Evolutionary conservation across 1,284 basidiomycete genomes (phyloP).

Genomic region (Ganoderma multipileum): DNA sequence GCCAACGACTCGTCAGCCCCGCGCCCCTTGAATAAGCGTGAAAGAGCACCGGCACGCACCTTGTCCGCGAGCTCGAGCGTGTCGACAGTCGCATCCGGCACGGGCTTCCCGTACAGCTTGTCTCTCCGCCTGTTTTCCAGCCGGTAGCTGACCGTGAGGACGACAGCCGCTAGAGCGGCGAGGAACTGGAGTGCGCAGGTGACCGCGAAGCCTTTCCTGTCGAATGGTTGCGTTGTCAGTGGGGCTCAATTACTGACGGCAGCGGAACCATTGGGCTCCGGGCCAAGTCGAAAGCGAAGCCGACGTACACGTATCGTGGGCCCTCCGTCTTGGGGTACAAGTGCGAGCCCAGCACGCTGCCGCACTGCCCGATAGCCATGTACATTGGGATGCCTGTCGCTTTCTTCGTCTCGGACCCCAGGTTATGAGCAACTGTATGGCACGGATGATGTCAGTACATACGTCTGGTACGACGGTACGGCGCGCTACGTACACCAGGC

Average conservation of each 20-base stretch:
- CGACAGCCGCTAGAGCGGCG: slow-evolving; percentile 56
- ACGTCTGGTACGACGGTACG: neutral
- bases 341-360: slow-evolving; percentile 77
- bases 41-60: slow-evolving; percentile 43
- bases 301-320: slow-evolving; percentile 63
- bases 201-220: slow-evolving; percentile 68
- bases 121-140: slow-evolving; percentile 67
- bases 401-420: slow-evolving; percentile 80
- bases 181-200: slow-evolving; percentile 65
- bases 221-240: neutral
- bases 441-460: neutral
- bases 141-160: slow-evolving; percentile 69
- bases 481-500: slow-evolving; percentile 70
- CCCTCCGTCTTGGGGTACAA: slow-evolving; percentile 70
- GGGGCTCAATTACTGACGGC: neutral
- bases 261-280: too few species aligned
- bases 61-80: slow-evolving; percentile 73
- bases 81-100: slow-evolving; percentile 60
- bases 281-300: slow-evolving; percentile 14
- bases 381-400: slow-evolving; percentile 79
- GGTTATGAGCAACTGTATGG: slow-evolving; percentile 69
- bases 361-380: slow-evolving; percentile 78
- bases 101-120: slow-evolving; percentile 58
- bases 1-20: neutral
- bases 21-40: neutral